These are phyloP conservation scores for Exophiala mesophila DNA, from an alignment of 2,329 filamentous ascomycete species.

Conservation along the genomic window DNA sequence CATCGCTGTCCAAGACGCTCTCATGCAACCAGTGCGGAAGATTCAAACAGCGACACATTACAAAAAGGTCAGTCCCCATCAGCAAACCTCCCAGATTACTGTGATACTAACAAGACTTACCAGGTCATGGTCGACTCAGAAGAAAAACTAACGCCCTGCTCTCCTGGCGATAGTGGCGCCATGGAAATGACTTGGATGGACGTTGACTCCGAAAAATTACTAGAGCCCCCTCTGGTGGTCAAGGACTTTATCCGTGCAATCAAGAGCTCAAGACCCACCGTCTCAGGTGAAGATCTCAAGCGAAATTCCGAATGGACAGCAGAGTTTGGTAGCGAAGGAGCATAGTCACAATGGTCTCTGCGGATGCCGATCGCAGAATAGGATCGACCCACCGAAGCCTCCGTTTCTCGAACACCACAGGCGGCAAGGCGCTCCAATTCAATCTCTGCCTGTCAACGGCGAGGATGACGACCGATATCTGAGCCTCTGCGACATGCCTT, in stretches of 20 bases:
- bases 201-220: constrained; percentile 73
- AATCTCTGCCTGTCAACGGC: no score
- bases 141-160: constrained; percentile 72
- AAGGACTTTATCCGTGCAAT: constrained; percentile 95
- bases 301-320: constrained; percentile 88
- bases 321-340: constrained; percentile 91
- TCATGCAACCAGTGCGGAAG: constrained; percentile 96
- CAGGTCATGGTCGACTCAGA: constrained; percentile 65
- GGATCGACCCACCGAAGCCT: no score
- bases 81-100: not conserved
- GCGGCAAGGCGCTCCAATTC: no score
- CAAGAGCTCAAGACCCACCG: constrained; percentile 80
- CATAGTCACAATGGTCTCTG: no score
- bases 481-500: no score
- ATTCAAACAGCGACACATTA: constrained; percentile 98
- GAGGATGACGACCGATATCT: no score
- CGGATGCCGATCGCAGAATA: no score
- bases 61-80: constrained; percentile 62
- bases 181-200: constrained; percentile 93
- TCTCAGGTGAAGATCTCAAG: constrained; percentile 78
- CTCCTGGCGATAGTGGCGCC: constrained; percentile 78
- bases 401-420: no score
- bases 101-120: not conserved
- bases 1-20: constrained; percentile 89
- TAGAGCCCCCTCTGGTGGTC: constrained; percentile 78